Conservation (phyloP, 2,329 filamentous ascomycete species). For the Aspergillus costaricaensis region DNA sequence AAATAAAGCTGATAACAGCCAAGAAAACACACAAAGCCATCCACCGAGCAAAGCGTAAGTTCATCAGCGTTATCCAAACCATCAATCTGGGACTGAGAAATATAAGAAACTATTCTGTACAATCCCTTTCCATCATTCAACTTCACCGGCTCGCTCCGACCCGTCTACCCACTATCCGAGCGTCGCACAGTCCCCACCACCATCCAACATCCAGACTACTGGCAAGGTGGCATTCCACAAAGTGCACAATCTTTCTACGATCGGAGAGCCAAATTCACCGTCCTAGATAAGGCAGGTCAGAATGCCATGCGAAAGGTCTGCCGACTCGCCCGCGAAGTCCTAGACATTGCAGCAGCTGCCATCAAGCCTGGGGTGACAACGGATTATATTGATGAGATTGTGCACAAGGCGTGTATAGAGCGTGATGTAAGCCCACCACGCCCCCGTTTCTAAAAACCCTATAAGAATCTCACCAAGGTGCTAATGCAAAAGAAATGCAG, state of each 20-base stretch:
- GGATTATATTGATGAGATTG: slow-evolving; percentile 84
- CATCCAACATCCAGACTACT: slow-evolving; percentile 80
- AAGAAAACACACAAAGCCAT: slow-evolving; percentile 55
- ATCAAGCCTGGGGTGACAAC: slow-evolving; percentile 83
- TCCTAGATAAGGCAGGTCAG: slow-evolving; percentile 72
- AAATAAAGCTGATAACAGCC: slow-evolving; percentile 5
- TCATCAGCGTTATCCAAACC: slow-evolving; percentile 66
- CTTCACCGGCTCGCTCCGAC: slow-evolving; percentile 75
- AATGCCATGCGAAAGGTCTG: slow-evolving; percentile 89
- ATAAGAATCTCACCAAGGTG: too few relatives aligned
- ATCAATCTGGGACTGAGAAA: slow-evolving; percentile 75
- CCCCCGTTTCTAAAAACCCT: background rate
- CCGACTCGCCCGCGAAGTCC: slow-evolving; percentile 75
- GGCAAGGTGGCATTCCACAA: slow-evolving; percentile 69
- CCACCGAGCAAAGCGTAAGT: slow-evolving; percentile 14
- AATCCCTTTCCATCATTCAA: slow-evolving; percentile 84
- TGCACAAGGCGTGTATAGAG: slow-evolving; percentile 87
- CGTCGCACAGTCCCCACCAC: slow-evolving; percentile 70
- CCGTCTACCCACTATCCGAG: slow-evolving; percentile 76
- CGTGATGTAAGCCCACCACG: slow-evolving; percentile 55
- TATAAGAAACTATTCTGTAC: slow-evolving; percentile 75
- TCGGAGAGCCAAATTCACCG: slow-evolving; percentile 72
- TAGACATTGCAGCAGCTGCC: slow-evolving; percentile 81
- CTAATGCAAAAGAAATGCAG: slow-evolving; percentile 46
- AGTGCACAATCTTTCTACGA: slow-evolving; percentile 55